Base-by-base conservation (phyloP, 2,329 filamentous ascomycete species). In the Helminthosporium solani region DNA sequence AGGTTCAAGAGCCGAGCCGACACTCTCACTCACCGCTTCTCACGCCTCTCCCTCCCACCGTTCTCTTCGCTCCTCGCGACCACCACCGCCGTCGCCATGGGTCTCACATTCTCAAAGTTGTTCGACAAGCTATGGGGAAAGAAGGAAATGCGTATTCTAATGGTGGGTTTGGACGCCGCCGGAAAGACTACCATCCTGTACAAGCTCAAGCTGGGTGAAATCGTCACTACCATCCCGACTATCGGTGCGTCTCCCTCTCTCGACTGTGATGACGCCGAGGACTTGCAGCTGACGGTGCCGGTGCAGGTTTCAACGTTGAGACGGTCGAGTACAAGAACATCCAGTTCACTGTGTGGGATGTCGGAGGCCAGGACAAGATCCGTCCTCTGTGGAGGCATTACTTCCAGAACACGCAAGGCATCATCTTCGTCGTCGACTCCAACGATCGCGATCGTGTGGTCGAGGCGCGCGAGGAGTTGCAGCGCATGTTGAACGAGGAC, bases 271-370 rank as follows among this genome's bases (percentile, higher is more conserved):
- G 21, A 33, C 33, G 28, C 18, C 35, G 37, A 31, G 42, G 45
- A 40, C 52, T 21, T 18, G 28, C 25, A 53, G 59, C 64, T 70
- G 53, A 70, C 58, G 43, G 40, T 18, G 33, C 42, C 19, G 18
- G 7, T 33, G 40, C 60, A 77, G 76, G 92, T 61, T 97, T 97
- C 82, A 97, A 97, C 81, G 94, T 97, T 73, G 92, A 97, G 80
- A 95, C 90, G 3, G 91, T 97, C 65, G 95, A 91, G 60, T 96
- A 96, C 80, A 96, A 96, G 82, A 97, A 97, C 73, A 91, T 96
- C 75, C 95, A 96, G 76, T 97, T 97, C 80, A 97, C 95, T 66
- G 92, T 97, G 54, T 97, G 92, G 92, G 92, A 97, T 78, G 92
- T 97, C 50, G 92, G 92, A 74, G 92, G 92, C 57, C 92, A 97